These are phyloP conservation scores for Dactylonectria macrodidyma DNA, from an alignment of 2,329 filamentous ascomycete species.

Conservation along the genomic window DNA sequence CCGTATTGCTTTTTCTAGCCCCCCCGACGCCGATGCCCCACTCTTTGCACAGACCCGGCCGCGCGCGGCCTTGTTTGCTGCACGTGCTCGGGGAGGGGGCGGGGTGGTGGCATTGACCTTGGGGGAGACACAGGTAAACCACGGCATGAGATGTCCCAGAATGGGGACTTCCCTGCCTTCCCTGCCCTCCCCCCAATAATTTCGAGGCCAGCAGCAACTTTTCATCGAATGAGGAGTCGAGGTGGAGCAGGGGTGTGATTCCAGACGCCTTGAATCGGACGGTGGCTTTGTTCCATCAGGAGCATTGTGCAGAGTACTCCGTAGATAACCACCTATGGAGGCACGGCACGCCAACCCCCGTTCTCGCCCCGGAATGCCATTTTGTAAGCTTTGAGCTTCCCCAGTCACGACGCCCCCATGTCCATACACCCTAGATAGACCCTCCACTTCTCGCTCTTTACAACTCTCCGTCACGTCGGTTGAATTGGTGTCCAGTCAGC, in stretches of 20 bases:
- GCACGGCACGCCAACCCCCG: conserved; percentile 25
- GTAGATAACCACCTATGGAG: conserved; percentile 1
- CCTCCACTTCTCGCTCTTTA: neutral
- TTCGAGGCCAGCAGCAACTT: neutral
- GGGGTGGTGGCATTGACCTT: conserved; percentile 4
- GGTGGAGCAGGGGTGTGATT: conserved; percentile 3
- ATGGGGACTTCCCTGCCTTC: neutral
- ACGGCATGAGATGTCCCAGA: neutral
- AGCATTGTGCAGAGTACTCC: neutral
- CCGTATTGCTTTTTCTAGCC: conserved; percentile 21
- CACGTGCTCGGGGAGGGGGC: conserved; percentile 16
- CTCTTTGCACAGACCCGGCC: conserved; percentile 25
- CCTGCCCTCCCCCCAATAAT: neutral
- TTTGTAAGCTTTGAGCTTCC: conserved; percentile 7
- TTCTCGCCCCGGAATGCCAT: conserved; percentile 23
- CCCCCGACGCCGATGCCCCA: conserved; percentile 24
- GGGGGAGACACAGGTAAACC: neutral
- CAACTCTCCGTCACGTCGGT: conserved; percentile 21
- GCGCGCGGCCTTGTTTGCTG: conserved; percentile 15
- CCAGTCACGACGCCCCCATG: conserved; percentile 21
- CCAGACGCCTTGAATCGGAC: conserved; percentile 19
- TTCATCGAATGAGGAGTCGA: neutral
- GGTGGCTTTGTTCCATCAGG: conserved; percentile 19
- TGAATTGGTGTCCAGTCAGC: conserved; percentile 8
- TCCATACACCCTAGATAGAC: neutral